Percentiles rank a stretch among this genome's conserved stretches.
Conservation (phyloP, 75 land plant species). For the Cryptomeria japonica region DNA sequence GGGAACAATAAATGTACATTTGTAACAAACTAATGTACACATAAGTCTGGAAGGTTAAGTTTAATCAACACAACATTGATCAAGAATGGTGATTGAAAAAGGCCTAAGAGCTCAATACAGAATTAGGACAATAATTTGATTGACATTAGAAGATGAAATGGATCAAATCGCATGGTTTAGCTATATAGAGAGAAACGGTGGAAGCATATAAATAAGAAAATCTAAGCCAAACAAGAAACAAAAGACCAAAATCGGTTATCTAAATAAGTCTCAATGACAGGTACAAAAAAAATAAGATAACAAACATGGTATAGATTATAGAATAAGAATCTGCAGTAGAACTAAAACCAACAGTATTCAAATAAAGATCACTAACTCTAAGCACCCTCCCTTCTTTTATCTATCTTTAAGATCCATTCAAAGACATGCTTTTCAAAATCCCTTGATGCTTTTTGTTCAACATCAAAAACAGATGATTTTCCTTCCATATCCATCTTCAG, state of each 20-base stretch:
- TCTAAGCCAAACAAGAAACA: background rate
- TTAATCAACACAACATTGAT: background rate
- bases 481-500: background rate
- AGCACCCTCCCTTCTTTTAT: background rate
- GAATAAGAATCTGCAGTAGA: background rate
- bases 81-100: background rate
- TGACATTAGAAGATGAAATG: background rate
- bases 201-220: background rate
- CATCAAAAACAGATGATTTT: background rate
- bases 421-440: background rate
- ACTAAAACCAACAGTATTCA: background rate
- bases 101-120: background rate
- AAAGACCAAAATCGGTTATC: background rate
- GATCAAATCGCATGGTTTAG: background rate
- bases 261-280: background rate
- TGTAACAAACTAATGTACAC: background rate
- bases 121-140: background rate
- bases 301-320: background rate
- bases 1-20: background rate
- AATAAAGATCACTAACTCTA: background rate
- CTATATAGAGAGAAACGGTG: background rate
- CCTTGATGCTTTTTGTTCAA: background rate
- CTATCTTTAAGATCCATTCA: background rate
- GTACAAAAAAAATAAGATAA: background rate
- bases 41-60: background rate